phyloP scores from a whole-genome alignment of 148 eudicot genomes.

The Rheum nobile region DNA sequence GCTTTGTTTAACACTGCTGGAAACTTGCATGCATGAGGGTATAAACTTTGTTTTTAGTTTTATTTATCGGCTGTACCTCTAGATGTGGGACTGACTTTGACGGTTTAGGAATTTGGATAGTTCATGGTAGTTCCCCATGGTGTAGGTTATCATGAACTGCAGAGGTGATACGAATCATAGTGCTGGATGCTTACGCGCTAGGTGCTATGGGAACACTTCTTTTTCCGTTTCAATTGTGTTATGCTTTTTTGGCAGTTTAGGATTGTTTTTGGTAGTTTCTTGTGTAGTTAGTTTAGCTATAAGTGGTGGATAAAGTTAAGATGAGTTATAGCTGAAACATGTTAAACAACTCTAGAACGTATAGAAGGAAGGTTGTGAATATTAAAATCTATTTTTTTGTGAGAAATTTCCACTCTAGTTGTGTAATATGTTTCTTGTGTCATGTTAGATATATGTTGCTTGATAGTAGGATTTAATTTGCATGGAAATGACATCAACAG shows the following conservation, averaged over 20 bases:
- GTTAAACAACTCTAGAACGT: too few relatives aligned
- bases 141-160: too few relatives aligned
- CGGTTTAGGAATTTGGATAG: background rate
- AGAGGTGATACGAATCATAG: too few relatives aligned
- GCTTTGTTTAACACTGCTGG: too few relatives aligned
- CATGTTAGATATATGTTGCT: background rate
- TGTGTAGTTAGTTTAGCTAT: background rate
- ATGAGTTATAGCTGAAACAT: background rate
- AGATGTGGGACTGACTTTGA: too few relatives aligned
- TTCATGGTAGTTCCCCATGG: too few relatives aligned
- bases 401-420: too few relatives aligned
- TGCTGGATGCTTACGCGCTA: background rate
- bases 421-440: too few relatives aligned
- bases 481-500: constrained; percentile 25
- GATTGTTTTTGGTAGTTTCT: background rate
- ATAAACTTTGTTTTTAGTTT: background rate
- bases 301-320: background rate
- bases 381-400: too few relatives aligned
- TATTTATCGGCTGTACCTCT: background rate
- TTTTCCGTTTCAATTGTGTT: background rate
- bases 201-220: background rate
- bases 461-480: background rate
- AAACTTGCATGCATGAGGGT: background rate
- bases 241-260: background rate
- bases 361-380: background rate